phyloP scores from a whole-genome alignment of 345 rosid species.

The Hibiscus mutabilis region DNA sequence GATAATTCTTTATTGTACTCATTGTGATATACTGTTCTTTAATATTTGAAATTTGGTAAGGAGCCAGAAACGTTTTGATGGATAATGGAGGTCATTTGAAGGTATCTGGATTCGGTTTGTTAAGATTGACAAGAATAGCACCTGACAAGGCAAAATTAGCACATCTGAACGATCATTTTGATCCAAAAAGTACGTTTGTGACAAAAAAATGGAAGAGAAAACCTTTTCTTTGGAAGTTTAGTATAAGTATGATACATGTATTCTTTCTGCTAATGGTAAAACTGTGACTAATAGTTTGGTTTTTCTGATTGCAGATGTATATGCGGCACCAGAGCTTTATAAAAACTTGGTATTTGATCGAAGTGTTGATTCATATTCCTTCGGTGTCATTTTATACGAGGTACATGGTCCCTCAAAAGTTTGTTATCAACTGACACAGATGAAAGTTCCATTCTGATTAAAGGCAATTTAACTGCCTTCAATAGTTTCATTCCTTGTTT shows the following conservation, averaged over 20 bases:
- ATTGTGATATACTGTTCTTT: slow-evolving; percentile 38
- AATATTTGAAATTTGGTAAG: slow-evolving; percentile 83
- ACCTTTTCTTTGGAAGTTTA: slow-evolving; percentile 7
- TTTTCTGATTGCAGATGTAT: slow-evolving; percentile 43
- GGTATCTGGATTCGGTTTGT: slow-evolving; percentile 83
- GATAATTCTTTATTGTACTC: slow-evolving; percentile 7
- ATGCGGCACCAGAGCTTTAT: slow-evolving; percentile 79
- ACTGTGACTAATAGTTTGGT: neutral
- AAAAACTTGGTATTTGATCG: slow-evolving; percentile 54
- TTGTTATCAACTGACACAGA: neutral
- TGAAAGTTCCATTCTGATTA: neutral
- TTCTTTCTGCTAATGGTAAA: neutral
- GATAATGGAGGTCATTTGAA: slow-evolving; percentile 82
- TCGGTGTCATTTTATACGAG: slow-evolving; percentile 84
- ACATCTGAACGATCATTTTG: slow-evolving; percentile 32
- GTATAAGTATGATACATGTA: neutral
- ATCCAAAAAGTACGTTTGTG: slow-evolving; percentile 52
- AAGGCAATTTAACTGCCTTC: too few species aligned
- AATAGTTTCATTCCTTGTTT: neutral
- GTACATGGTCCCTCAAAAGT: slow-evolving; percentile 25
- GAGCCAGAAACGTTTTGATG: slow-evolving; percentile 99
- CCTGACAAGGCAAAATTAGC: slow-evolving; percentile 51
- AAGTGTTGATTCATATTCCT: slow-evolving; percentile 77
- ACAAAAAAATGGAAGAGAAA: neutral
- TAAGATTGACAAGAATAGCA: slow-evolving; percentile 48